A percentile compares a stretch with the other conserved stretches of the same genome.
These are phyloP conservation scores for Exophiala xenobiotica DNA, from an alignment of 2,329 filamentous ascomycete genomes.

Conservation along the genomic window DNA sequence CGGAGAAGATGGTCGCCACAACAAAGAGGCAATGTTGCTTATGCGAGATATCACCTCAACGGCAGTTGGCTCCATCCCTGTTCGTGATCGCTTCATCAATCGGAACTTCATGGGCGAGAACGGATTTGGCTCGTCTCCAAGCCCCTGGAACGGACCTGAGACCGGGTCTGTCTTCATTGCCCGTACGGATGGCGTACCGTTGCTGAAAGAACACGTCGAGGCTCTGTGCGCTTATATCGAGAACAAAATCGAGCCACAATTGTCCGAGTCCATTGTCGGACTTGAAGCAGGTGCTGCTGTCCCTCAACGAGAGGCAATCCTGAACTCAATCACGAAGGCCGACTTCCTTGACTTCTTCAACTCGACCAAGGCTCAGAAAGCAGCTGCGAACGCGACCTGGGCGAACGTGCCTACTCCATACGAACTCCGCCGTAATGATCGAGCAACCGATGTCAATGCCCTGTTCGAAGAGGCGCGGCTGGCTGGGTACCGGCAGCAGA, in stretches of 20 bases:
- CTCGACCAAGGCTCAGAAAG: neutral
- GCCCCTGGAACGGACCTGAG: neutral
- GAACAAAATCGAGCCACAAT: constrained; percentile 5
- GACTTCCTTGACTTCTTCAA: constrained; percentile 8
- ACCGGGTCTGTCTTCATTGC: neutral
- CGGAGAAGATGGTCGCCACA: neutral
- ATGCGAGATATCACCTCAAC: neutral
- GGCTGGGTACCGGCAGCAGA: neutral
- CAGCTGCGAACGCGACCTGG: neutral
- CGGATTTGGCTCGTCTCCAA: neutral
- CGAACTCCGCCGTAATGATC: neutral
- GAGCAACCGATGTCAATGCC: neutral
- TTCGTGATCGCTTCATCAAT: neutral
- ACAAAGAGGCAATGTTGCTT: neutral
- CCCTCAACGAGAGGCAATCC: constrained; percentile 2
- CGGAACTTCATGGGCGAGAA: neutral
- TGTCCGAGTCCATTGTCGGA: neutral
- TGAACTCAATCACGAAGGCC: constrained; percentile 6
- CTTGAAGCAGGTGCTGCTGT: neutral
- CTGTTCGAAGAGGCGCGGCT: neutral
- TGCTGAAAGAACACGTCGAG: constrained; percentile 5
- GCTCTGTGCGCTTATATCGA: constrained; percentile 9
- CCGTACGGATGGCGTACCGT: constrained; percentile 6
- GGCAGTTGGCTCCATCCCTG: neutral
- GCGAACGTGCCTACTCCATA: neutral